Evolutionary conservation across 1,284 basidiomycete species (phyloP), one percentile per base, ranked within the genome.

Genomic region (Anthracocystis walkeri): DNA sequence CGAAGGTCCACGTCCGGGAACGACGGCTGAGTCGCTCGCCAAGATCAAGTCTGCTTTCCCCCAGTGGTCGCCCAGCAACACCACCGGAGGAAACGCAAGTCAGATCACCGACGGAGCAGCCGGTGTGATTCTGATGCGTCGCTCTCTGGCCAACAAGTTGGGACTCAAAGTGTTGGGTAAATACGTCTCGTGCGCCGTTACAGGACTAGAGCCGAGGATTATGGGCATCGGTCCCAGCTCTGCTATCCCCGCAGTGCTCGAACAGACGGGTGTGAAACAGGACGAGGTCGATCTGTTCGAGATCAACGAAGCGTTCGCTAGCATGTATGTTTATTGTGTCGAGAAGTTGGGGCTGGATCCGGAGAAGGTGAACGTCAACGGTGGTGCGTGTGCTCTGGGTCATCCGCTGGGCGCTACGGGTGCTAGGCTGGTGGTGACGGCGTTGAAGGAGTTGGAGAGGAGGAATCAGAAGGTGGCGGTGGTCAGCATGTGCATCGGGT

Each of bases 361-460:
- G 72, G 90, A 91, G 14, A 78, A 80, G 67, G 64, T 77, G 27
- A 78, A 96, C 82, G 92, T 94, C 14, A 92, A 93, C 76, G 94
- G 94, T 31, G 94, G 95, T 0, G 94, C 93, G 0, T 94, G 94
- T 76, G 93, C 93, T 12, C 88, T 95, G 14, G 94, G 93, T 2
- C 92, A 93, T 85, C 92, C 92, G n/a, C 84, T 93, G n/a, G 90
- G 92, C 90, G 92, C 85, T 80, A 97, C 95, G 27, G 95, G 95
- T 77, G 91, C 91, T 8, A 89, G 95, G 53, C 92, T 95, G 85
- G 88, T 97, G 53, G 94, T 91, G 14, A 97, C 95, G 0, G 94
- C 92, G 10, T 87, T 97, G 33, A 90, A 92, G 72, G 94, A 95
- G 82, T 87, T 96, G 46, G 88, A 90, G 75, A 89, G 93, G 65